Percentiles rank a stretch among this genome's conserved stretches.
These are phyloP conservation scores for Aureobasidium zeae DNA, from an alignment of 2,329 filamentous ascomycete species.

Conservation along the genomic window DNA sequence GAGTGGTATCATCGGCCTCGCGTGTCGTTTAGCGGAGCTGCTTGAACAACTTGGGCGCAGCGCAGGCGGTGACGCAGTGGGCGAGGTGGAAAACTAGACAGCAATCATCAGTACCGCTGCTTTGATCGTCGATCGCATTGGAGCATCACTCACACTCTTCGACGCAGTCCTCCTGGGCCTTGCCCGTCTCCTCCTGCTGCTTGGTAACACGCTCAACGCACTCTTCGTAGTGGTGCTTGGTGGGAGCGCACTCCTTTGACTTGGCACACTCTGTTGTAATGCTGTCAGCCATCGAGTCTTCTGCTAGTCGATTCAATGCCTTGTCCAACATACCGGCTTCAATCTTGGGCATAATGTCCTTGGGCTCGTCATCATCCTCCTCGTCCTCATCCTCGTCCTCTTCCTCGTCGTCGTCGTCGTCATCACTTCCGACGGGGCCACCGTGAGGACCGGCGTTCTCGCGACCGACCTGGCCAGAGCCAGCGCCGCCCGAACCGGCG, in stretches of 20 bases:
- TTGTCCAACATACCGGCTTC: slow-evolving; percentile 69
- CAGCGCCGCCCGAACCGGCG: slow-evolving; percentile 23
- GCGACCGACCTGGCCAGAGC: slow-evolving; percentile 23
- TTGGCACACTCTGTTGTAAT: slow-evolving; percentile 68
- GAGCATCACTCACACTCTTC: slow-evolving; percentile 78
- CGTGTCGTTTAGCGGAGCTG: slow-evolving; percentile 64
- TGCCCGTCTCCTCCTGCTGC: slow-evolving; percentile 59
- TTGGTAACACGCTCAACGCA: slow-evolving; percentile 88
- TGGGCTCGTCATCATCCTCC: slow-evolving; percentile 72
- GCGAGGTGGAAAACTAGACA: slow-evolving; percentile 88
- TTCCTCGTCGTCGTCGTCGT: slow-evolving; percentile 40
- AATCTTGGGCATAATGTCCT: slow-evolving; percentile 79
- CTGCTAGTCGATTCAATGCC: neutral
- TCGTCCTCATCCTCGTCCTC: slow-evolving; percentile 53
- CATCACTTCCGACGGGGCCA: slow-evolving; percentile 25
- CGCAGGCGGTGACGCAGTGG: slow-evolving; percentile 88
- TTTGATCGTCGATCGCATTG: neutral
- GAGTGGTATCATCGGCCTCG: slow-evolving; percentile 11
- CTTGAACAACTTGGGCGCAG: slow-evolving; percentile 91
- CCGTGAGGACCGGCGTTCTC: slow-evolving; percentile 23
- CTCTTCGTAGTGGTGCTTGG: slow-evolving; percentile 97
- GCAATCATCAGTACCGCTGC: neutral
- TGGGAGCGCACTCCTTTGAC: slow-evolving; percentile 71
- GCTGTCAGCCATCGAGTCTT: neutral
- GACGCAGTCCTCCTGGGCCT: slow-evolving; percentile 88